Conservation (phyloP, 345 rosid species). For the Iberis pinnata region DNA sequence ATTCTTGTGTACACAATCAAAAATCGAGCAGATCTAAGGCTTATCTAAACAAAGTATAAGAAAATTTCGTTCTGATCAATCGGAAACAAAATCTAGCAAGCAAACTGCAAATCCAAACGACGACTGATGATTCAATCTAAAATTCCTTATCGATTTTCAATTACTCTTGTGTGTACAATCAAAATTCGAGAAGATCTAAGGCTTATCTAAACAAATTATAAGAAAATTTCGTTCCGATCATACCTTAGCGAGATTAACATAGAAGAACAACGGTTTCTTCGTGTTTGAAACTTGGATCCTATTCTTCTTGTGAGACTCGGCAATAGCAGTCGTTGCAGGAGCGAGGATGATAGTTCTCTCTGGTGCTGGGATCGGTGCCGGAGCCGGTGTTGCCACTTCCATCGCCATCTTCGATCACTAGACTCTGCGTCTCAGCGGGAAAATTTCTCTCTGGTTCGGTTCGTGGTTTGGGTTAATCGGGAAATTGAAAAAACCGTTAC, state of each 20-base stretch:
- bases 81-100: too few relatives aligned
- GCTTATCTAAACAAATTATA: too few relatives aligned
- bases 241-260: conserved; percentile 62
- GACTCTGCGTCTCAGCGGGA: conserved; percentile 5
- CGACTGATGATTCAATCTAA: too few relatives aligned
- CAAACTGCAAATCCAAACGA: too few relatives aligned
- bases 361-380: conserved; percentile 27
- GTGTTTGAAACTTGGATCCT: conserved; percentile 63
- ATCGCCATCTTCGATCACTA: conserved; percentile 29
- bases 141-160: too few relatives aligned
- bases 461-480: not conserved
- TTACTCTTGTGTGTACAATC: too few relatives aligned
- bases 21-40: too few relatives aligned
- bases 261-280: conserved; percentile 60
- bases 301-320: conserved; percentile 47
- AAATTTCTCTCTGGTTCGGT: conserved; percentile 2
- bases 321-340: conserved; percentile 5
- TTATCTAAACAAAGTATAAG: too few relatives aligned
- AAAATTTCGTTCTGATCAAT: not conserved
- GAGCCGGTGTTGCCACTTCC: conserved; percentile 35
- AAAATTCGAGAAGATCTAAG: too few relatives aligned
- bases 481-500: conserved; percentile 24
- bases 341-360: conserved; percentile 25
- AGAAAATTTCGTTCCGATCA: not conserved
- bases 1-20: too few relatives aligned